These are phyloP conservation scores for Parathielavia appendiculata DNA, from an alignment of 495 filamentous ascomycete genomes.

Conservation along the genomic window DNA sequence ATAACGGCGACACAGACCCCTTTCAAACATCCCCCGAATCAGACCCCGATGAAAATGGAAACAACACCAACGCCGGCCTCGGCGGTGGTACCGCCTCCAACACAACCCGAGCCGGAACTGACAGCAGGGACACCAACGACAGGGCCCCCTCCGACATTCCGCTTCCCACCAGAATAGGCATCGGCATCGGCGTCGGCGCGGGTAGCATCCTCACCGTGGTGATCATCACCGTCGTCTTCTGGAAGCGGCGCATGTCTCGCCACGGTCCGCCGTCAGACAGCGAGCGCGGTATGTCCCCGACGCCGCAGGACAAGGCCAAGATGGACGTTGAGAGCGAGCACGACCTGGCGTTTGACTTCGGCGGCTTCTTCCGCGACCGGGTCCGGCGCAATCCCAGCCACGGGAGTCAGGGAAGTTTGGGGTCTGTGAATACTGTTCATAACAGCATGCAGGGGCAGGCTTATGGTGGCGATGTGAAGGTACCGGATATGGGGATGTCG, in stretches of 20 bases:
- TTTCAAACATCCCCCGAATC: neutral
- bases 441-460: too few relatives aligned
- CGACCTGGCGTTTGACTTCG: conserved; percentile 29
- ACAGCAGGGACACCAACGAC: neutral
- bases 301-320: conserved; percentile 21
- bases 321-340: conserved; percentile 30
- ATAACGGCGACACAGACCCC: conserved; percentile 3
- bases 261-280: neutral
- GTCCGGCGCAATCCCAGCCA: neutral
- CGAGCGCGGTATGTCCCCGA: neutral
- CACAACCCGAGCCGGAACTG: neutral
- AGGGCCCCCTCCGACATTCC: conserved; percentile 7
- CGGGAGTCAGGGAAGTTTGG: neutral
- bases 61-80: neutral
- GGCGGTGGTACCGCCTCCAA: neutral
- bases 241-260: conserved; percentile 22
- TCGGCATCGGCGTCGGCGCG: conserved; percentile 21
- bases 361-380: conserved; percentile 13
- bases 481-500: neutral
- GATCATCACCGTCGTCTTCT: conserved; percentile 7
- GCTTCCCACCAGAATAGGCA: conserved; percentile 23
- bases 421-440: too few relatives aligned
- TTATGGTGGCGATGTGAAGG: neutral
- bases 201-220: conserved; percentile 12
- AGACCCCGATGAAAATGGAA: neutral